These are phyloP conservation scores for Luvunga scandens DNA, from an alignment of 345 rosid genomes.

Conservation along the genomic window DNA sequence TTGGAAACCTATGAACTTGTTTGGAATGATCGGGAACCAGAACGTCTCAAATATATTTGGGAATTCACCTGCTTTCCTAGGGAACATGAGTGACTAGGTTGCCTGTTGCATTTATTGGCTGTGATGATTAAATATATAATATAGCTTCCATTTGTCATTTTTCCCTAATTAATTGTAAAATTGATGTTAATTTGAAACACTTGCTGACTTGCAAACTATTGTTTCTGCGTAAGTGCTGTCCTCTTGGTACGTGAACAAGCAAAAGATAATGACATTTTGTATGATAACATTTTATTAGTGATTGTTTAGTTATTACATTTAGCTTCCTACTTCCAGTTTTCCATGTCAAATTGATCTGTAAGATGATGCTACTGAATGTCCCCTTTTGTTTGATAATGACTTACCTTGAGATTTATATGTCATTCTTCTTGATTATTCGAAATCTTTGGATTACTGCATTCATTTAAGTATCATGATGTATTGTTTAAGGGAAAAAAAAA, in stretches of 20 bases:
- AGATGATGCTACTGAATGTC: not conserved
- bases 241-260: not conserved
- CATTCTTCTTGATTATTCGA: not conserved
- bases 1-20: not conserved
- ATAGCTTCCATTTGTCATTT: not conserved
- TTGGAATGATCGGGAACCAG: not conserved
- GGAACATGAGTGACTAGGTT: not conserved
- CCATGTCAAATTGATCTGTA: not conserved
- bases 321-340: not conserved
- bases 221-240: not conserved
- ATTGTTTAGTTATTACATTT: not conserved
- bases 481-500: not conserved
- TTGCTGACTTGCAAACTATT: not conserved
- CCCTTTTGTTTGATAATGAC: not conserved
- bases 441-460: not conserved
- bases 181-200: not conserved
- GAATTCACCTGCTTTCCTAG: not conserved
- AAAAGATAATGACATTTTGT: not conserved
- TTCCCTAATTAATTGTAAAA: not conserved
- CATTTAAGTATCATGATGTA: not conserved
- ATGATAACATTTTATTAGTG: not conserved
- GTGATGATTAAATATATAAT: not conserved
- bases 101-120: not conserved
- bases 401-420: not conserved
- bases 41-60: not conserved